Evolutionary conservation across 805 yeast genomes (phyloP).

Genomic region (Saccharomycopsis schoenii): DNA sequence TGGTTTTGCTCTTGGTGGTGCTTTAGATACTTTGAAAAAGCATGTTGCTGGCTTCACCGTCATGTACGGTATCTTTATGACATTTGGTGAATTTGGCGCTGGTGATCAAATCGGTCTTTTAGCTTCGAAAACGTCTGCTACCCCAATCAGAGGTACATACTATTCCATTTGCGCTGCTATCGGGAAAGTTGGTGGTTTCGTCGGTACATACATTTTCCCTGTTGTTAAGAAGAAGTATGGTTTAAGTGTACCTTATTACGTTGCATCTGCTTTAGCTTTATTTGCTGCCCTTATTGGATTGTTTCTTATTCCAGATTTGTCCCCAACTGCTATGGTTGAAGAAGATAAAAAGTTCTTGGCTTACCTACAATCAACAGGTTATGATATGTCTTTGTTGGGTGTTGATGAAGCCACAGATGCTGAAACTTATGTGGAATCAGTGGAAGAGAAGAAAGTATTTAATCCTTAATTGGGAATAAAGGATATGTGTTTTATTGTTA

Average conservation of each 20-base stretch:
- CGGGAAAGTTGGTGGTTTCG: conserved; percentile 90
- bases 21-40: conserved; percentile 41
- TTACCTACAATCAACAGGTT: conserved; percentile 60
- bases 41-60: conserved; percentile 75
- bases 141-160: conserved; percentile 83
- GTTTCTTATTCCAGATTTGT: conserved; percentile 41
- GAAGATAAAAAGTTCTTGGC: conserved; percentile 69
- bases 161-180: conserved; percentile 87
- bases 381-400: conserved; percentile 53
- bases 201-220: conserved; percentile 85
- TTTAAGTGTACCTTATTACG: conserved; percentile 68
- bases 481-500: not conserved
- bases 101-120: conserved; percentile 87
- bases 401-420: conserved; percentile 10
- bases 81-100: conserved; percentile 89
- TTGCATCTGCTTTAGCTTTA: conserved; percentile 44
- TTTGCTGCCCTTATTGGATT: conserved; percentile 31
- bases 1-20: conserved; percentile 79
- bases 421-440: conserved; percentile 6
- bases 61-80: conserved; percentile 75
- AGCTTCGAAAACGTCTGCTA: conserved; percentile 78
- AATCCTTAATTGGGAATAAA: not conserved
- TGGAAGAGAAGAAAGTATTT: not conserved
- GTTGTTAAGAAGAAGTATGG: conserved; percentile 51
- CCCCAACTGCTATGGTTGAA: conserved; percentile 68